phyloP scores from a whole-genome alignment of 1,284 basidiomycete genomes.

The Sanguinoderma infundibulare region DNA sequence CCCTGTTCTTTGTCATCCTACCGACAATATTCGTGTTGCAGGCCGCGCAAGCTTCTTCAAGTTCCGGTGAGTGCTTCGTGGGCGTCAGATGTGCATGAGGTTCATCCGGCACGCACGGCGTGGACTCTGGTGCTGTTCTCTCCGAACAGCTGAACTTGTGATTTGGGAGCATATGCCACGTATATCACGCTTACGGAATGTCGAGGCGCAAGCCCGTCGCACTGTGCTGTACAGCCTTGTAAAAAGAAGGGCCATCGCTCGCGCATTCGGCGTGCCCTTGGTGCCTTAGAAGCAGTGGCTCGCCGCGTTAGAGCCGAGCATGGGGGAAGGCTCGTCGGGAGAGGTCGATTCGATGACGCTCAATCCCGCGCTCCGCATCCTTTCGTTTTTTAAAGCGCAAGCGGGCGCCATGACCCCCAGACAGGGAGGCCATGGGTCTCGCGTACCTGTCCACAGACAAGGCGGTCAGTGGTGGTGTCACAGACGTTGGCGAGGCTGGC shows the following conservation, averaged over 20 bases:
- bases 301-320: slow-evolving; percentile 16
- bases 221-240: too few species aligned
- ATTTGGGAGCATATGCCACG: too few species aligned
- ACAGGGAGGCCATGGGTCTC: slow-evolving; percentile 21
- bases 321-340: slow-evolving; percentile 16
- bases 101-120: not conserved
- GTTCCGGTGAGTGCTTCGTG: not conserved
- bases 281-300: slow-evolving; percentile 31
- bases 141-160: slow-evolving; percentile 28
- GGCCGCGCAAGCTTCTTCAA: too few species aligned
- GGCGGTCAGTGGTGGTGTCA: slow-evolving; percentile 14
- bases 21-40: too few species aligned
- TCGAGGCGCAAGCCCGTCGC: slow-evolving; percentile 23
- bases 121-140: not conserved
- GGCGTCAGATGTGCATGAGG: not conserved
- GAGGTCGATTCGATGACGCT: slow-evolving; percentile 36
- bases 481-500: slow-evolving; percentile 11
- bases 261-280: slow-evolving; percentile 24
- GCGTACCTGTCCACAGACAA: slow-evolving; percentile 19
- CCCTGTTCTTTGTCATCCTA: not conserved
- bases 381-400: slow-evolving; percentile 34
- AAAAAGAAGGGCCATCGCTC: too few species aligned
- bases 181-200: too few species aligned
- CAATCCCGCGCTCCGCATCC: slow-evolving; percentile 37
- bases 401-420: not conserved